These are phyloP conservation scores for Aspergillus awamori DNA, from an alignment of 2,329 filamentous ascomycete genomes.

Conservation along the genomic window DNA sequence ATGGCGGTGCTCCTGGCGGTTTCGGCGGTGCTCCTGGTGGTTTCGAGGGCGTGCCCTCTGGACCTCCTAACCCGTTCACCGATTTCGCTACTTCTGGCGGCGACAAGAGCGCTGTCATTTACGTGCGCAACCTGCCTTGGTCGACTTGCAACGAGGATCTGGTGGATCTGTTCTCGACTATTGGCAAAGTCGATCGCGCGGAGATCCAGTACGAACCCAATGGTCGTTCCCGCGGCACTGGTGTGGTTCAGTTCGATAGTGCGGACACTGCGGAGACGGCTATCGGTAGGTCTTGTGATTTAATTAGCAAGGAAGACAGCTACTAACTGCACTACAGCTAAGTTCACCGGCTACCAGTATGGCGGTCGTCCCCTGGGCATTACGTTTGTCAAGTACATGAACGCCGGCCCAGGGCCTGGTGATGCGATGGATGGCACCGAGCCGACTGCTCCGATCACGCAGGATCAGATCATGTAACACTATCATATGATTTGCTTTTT, in stretches of 20 bases:
- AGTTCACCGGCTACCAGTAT: constrained; percentile 98
- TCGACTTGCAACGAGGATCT: constrained; percentile 98
- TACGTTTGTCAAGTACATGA: constrained; percentile 91
- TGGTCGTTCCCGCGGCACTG: constrained; percentile 89
- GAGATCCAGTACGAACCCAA: constrained; percentile 99
- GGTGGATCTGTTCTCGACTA: constrained; percentile 94
- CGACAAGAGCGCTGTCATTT: constrained; percentile 82
- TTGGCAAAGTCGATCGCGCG: constrained; percentile 96
- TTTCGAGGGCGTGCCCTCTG: constrained; percentile 52
- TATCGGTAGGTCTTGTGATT: constrained; percentile 60
- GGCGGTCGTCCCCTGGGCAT: constrained; percentile 91
- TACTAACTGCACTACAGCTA: constrained; percentile 56
- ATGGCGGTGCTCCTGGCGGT: constrained; percentile 55
- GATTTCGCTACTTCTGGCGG: constrained; percentile 86
- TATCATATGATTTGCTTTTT: constrained; percentile 14
- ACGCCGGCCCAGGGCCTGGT: constrained; percentile 59
- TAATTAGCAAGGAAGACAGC: background rate
- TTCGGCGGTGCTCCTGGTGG: constrained; percentile 39
- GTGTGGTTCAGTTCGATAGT: constrained; percentile 91
- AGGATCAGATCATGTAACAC: constrained; percentile 93
- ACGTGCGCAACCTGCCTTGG: constrained; percentile 97
- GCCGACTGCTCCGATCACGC: constrained; percentile 71
- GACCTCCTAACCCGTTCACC: constrained; percentile 82
- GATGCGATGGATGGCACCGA: constrained; percentile 85
- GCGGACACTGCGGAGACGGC: constrained; percentile 85